Evolutionary conservation across 306 rosid species (phyloP).

Genomic region (Pachyrhizus erosus): DNA sequence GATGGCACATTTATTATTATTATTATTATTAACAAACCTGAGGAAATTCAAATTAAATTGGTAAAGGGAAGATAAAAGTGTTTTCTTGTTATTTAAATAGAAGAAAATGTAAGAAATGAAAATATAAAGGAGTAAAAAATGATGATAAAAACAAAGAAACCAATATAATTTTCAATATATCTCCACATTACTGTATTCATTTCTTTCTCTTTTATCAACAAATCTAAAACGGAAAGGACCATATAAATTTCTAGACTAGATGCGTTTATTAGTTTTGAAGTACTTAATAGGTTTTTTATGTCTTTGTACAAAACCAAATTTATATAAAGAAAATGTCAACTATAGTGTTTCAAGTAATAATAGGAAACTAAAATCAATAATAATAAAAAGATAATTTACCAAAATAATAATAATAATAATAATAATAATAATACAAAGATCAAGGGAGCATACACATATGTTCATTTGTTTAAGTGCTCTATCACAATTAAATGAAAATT

Average conservation of each 20-base stretch:
- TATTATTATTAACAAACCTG: background rate
- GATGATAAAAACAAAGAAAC: background rate
- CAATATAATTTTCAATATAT: background rate
- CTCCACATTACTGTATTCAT: background rate
- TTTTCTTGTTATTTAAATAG: too few relatives aligned
- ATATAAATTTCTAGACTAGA: background rate
- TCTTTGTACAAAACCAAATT: too few relatives aligned
- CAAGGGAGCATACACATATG: background rate
- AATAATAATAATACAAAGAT: too few relatives aligned
- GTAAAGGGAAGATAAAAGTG: background rate
- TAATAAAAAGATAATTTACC: background rate
- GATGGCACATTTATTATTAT: background rate
- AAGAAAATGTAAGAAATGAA: too few relatives aligned
- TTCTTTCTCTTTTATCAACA: background rate
- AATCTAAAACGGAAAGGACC: too few relatives aligned
- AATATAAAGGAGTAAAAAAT: too few relatives aligned
- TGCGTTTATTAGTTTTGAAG: background rate
- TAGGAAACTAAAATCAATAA: background rate
- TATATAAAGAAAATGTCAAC: background rate
- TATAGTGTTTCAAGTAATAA: background rate
- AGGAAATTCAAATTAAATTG: background rate
- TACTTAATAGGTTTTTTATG: too few relatives aligned
- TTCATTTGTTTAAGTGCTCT: background rate
- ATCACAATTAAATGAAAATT: conserved; percentile 3
- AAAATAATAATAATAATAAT: background rate